Evolutionary conservation across 1,284 basidiomycete genomes (phyloP).

Genomic region (Tremellales sp.): DNA sequence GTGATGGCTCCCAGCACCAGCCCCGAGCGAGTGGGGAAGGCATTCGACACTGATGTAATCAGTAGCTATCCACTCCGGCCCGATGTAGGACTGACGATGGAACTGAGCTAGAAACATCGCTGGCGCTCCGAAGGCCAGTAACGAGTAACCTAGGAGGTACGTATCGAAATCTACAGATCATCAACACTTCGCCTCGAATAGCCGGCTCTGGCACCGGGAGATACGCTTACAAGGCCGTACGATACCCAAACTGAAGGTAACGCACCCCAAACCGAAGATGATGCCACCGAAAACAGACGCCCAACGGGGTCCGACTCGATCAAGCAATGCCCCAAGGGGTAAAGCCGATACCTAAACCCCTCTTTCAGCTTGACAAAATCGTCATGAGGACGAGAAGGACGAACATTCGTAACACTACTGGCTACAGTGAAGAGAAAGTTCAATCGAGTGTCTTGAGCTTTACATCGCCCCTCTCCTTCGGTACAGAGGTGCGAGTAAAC

Average conservation of each 20-base stretch:
- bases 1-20: slow-evolving; percentile 48
- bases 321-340: slow-evolving; percentile 41
- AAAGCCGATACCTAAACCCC: slow-evolving; percentile 32
- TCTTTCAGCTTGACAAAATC: neutral
- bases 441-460: slow-evolving; percentile 30
- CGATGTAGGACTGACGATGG: slow-evolving; percentile 22
- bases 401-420: slow-evolving; percentile 43
- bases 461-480: slow-evolving; percentile 12
- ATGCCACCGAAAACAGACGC: slow-evolving; percentile 37
- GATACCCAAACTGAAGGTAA: slow-evolving; percentile 34
- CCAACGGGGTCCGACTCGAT: slow-evolving; percentile 36
- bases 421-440: slow-evolving; percentile 46
- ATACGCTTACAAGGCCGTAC: slow-evolving; percentile 20
- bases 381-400: slow-evolving; percentile 2
- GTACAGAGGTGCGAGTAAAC: slow-evolving; percentile 27
- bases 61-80: neutral
- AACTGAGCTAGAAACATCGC: slow-evolving; percentile 45
- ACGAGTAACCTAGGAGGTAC: slow-evolving; percentile 42
- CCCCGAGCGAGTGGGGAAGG: slow-evolving; percentile 47
- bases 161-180: slow-evolving; percentile 29
- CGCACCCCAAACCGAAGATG: slow-evolving; percentile 35
- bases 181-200: neutral
- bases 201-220: neutral
- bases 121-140: slow-evolving; percentile 47
- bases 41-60: slow-evolving; percentile 39